These are phyloP conservation scores for Colletotrichum musae DNA, from an alignment of 2,329 filamentous ascomycete genomes.

Conservation along the genomic window DNA sequence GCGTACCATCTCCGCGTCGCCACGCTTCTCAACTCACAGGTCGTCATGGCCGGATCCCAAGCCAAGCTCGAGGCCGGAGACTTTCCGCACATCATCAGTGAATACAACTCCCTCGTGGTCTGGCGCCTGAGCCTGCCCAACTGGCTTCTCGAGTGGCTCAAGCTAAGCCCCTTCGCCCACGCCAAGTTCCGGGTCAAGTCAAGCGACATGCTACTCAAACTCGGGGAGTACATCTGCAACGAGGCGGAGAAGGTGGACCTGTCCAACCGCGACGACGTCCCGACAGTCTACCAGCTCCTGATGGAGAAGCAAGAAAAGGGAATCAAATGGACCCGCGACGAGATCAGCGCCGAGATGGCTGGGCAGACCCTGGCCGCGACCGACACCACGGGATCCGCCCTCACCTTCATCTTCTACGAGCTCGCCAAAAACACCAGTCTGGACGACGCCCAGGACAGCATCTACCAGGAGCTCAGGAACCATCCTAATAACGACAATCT, in stretches of 20 bases:
- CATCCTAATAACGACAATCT: slow-evolving; percentile 7
- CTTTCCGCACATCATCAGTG: slow-evolving; percentile 41
- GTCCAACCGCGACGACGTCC: slow-evolving; percentile 19
- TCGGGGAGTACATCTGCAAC: slow-evolving; percentile 28
- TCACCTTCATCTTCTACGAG: slow-evolving; percentile 43
- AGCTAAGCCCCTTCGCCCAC: slow-evolving; percentile 32
- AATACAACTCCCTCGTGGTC: slow-evolving; percentile 43
- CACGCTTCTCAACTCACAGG: slow-evolving; percentile 40
- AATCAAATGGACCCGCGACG: slow-evolving; percentile 22
- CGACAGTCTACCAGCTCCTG: slow-evolving; percentile 36
- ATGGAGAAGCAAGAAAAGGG: slow-evolving; percentile 32
- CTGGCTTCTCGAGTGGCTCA: slow-evolving; percentile 42
- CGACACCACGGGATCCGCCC: slow-evolving; percentile 42
- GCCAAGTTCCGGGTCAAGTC: slow-evolving; percentile 40
- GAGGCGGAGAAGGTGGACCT: slow-evolving; percentile 27
- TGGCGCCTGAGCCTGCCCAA: slow-evolving; percentile 42
- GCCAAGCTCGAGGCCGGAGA: slow-evolving; percentile 26
- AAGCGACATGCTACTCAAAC: slow-evolving; percentile 37
- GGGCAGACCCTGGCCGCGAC: slow-evolving; percentile 42
- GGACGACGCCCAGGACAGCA: slow-evolving; percentile 5
- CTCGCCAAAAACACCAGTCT: slow-evolving; percentile 34
- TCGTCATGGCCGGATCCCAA: slow-evolving; percentile 41
- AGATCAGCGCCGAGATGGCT: slow-evolving; percentile 42
- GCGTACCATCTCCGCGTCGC: slow-evolving; percentile 41
- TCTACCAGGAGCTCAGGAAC: slow-evolving; percentile 37